Conservation (phyloP, 2,329 filamentous ascomycete genomes). For the Claviceps sp. region DNA sequence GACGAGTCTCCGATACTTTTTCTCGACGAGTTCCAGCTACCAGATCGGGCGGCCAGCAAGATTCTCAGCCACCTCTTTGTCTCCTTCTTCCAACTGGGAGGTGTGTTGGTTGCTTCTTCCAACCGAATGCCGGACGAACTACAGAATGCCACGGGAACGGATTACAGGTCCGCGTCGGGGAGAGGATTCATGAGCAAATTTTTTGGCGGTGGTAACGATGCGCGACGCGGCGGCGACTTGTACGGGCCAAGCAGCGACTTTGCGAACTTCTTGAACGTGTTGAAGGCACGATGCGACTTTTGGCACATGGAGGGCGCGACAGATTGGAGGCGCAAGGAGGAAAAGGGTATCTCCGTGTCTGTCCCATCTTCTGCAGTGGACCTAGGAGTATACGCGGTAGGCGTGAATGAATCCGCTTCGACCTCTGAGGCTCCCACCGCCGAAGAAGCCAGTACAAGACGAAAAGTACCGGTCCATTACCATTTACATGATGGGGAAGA, state of each 20-base stretch:
- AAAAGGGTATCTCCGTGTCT: conserved; percentile 8
- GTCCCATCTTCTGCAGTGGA: neutral
- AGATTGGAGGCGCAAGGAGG: conserved; percentile 55
- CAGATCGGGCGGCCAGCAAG: conserved; percentile 64
- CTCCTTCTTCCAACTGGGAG: conserved; percentile 68
- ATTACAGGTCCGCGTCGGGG: conserved; percentile 46
- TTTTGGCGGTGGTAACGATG: conserved; percentile 25
- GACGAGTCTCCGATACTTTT: conserved; percentile 65
- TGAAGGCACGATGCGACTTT: conserved; percentile 67
- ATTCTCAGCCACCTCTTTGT: conserved; percentile 69
- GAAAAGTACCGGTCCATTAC: conserved; percentile 19
- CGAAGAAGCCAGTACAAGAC: neutral
- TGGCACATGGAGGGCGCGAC: conserved; percentile 69
- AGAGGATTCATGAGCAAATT: conserved; percentile 37
- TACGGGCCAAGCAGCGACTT: conserved; percentile 58
- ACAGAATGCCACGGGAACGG: conserved; percentile 58
- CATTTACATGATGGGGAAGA: conserved; percentile 13
- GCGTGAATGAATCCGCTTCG: neutral
- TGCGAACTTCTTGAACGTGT: conserved; percentile 58
- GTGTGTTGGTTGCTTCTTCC: conserved; percentile 66
- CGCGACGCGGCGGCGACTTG: conserved; percentile 29
- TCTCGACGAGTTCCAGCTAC: conserved; percentile 72
- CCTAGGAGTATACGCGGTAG: neutral
- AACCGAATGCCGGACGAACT: conserved; percentile 77
- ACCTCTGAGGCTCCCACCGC: neutral